Evolutionary conservation across 305 asterid species (phyloP), one percentile per base, ranked within the genome.

Genomic region (Fraxinus sp.): DNA sequence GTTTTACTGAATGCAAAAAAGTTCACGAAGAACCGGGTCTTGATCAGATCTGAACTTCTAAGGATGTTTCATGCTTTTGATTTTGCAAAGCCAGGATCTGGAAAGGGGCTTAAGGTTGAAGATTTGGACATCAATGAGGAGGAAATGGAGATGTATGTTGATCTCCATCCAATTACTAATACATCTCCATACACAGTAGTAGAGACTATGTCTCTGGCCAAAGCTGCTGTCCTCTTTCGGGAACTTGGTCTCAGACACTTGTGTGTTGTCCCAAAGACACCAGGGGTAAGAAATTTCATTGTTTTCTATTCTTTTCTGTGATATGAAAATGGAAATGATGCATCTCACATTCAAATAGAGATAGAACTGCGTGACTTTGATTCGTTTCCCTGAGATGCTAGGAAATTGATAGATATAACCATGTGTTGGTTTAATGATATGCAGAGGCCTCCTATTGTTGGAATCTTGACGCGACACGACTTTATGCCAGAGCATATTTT

Each of bases 201-300:
- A 26, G 99, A 96, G 87, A 88, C 95, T 13, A 96, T 96, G 98
- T 96, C 99, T 80, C 92, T 96, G 37, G 98, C 99, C 74, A 96
- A 96, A 91, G 98, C 99, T 84, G 97, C 98, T 43, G 78, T 93
- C 32, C 92, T 96, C 33, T 96, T 96, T 20, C 92, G 97, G 20
- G 92, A 89, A 52, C 64, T 52, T 52, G 64, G 64, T 52, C 64
- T 52, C 24, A 52, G 64, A 52, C 64, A 52, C 64, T 73, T 96
- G 84, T 94, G 97, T 55, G 97, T 96, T 76, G 95, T 96, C 83
- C 98, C 99, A 16, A 94, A 90, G 84, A 93, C 87, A 83, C 90
- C 92, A 0, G 96, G 96, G 90, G 99, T 96, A 88, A 89, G 93
- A 16, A 16, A n/a, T 35, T n/a, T 2, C 22, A 62, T 43, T 68